A percentile compares a stretch with the other conserved stretches of the same genome.
These are phyloP conservation scores for Lentinus tigrinus DNA, from an alignment of 768 basidiomycete species.

Conservation along the genomic window DNA sequence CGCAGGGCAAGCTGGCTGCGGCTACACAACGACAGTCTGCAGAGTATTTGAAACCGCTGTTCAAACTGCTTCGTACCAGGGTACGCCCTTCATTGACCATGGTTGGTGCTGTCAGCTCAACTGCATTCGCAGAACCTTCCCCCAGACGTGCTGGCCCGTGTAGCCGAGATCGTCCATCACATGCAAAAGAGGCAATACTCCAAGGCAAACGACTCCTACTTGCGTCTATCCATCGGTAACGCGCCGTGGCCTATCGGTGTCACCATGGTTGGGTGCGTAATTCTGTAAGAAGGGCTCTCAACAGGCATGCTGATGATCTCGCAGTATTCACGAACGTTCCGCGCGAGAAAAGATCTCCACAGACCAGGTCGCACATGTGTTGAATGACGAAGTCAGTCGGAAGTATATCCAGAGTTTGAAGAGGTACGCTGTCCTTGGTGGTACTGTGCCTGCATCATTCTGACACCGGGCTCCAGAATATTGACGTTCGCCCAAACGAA, in stretches of 20 bases:
- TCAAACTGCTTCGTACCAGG: constrained; percentile 85
- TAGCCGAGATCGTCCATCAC: constrained; percentile 92
- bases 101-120: not conserved
- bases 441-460: not conserved
- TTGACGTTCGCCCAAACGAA: constrained; percentile 96
- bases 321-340: constrained; percentile 93
- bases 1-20: constrained; percentile 90
- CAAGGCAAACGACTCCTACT: constrained; percentile 93
- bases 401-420: constrained; percentile 99
- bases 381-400: constrained; percentile 98
- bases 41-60: constrained; percentile 94
- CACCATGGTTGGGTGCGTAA: constrained; percentile 92
- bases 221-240: constrained; percentile 95
- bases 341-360: constrained; percentile 97
- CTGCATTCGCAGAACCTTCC: constrained; percentile 58
- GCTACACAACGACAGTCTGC: constrained; percentile 95
- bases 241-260: constrained; percentile 99
- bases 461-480: constrained; percentile 49
- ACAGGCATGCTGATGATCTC: not conserved
- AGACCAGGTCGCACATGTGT: constrained; percentile 95
- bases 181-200: constrained; percentile 98
- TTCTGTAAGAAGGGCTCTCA: not conserved
- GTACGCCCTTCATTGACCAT: constrained; percentile 38
- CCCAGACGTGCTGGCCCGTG: constrained; percentile 77
- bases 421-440: constrained; percentile 45